Base-by-base conservation (phyloP, 768 basidiomycete genomes). In the Tylopilus intermedius region DNA sequence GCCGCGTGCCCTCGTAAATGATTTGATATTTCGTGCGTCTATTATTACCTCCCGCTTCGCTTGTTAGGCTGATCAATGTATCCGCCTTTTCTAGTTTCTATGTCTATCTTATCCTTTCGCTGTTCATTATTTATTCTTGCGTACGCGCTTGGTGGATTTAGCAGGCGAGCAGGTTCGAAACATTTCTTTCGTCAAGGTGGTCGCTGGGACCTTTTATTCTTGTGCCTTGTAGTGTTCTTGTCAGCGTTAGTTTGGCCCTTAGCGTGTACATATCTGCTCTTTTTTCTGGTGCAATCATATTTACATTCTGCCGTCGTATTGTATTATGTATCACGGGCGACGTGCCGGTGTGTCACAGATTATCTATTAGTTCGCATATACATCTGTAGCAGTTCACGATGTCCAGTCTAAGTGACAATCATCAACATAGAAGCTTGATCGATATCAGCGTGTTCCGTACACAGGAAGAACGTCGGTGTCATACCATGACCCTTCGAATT, bases 71-170 rank as follows among this genome's bases (percentile, higher is more conserved):
- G 29, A 62, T 24, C 5, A 24, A 24, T 5, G 6, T 10, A 30
- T 37, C 41, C 14, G 18, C 44, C 8, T 30, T 26, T 14, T 45
- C 38, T 33, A 49, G 24, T 45, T 27, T 37, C 1, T 6, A 33
- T 46, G 15, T 27, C 11, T 45, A 38, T 38, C 18, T 14, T 33
- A 37, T 3, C 45, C 44, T 15, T 24, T 18, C 24, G 24, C 24
- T 24, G 24, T 24, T 24, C 24, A 24, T 11, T 24, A 13, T 47
- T 11, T 24, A 13, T 47, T 45, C 0, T 26, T 47, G 42, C 51
- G 52, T 58, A 58, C 46, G 50, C 50, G 50, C 50, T 54, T 48
- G 37, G 38, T 37, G 30, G 5, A 22, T 13, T 38, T 18, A 18
- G 5, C 38, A n/a, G 6, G n/a, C 35, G 35, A 15, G 35, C 6